A percentile compares a stretch with the other conserved stretches of the same genome.
phyloP scores from a whole-genome alignment of 73 alveolate species.

The Tetrahymena borealis region DNA sequence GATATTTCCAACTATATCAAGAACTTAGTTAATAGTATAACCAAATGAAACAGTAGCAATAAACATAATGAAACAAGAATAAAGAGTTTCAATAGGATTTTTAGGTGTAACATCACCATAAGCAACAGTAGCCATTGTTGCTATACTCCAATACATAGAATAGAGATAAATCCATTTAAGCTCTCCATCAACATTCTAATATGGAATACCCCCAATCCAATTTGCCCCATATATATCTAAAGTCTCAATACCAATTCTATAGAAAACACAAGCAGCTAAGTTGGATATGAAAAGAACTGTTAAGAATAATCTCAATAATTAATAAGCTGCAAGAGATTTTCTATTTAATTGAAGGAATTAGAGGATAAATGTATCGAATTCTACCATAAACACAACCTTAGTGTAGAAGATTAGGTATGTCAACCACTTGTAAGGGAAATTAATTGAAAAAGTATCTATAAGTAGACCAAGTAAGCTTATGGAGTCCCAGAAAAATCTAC shows the following conservation, averaged over 20 bases:
- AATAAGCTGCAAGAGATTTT: background rate
- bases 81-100: background rate
- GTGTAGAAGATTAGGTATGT: background rate
- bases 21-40: background rate
- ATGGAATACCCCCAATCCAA: background rate
- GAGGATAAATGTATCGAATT: background rate
- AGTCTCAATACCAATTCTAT: background rate
- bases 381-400: background rate
- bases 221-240: background rate
- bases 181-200: background rate
- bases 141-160: background rate
- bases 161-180: background rate
- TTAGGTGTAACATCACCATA: background rate
- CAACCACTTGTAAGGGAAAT: background rate
- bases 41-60: background rate
- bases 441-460: background rate
- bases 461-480: background rate
- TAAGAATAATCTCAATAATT: background rate
- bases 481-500: background rate
- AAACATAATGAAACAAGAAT: background rate
- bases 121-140: background rate
- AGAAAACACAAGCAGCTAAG: background rate
- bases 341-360: background rate
- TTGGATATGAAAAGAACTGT: background rate
- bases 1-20: background rate